Percentiles rank a stretch among this genome's conserved stretches.
Conservation (phyloP, 805 yeast genomes). For the Metschnikowia gelsemii region DNA sequence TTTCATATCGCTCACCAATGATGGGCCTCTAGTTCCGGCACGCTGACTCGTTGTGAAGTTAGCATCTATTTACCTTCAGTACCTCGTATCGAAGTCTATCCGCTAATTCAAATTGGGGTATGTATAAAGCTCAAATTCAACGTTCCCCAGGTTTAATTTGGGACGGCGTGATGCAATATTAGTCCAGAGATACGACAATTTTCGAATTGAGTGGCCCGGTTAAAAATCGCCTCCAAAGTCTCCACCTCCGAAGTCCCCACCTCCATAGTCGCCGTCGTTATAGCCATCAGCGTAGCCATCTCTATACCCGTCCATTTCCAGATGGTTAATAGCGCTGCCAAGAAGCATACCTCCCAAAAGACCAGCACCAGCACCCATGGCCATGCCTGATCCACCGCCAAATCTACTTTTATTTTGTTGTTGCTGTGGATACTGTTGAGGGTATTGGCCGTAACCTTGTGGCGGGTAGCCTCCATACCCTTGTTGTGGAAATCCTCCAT, state of each 20-base stretch:
- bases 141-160: too few relatives aligned
- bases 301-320: slow-evolving; percentile 30
- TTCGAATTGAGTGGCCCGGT: neutral
- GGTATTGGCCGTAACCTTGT: slow-evolving; percentile 22
- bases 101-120: too few relatives aligned
- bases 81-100: too few relatives aligned
- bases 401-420: slow-evolving; percentile 32
- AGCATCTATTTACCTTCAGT: too few relatives aligned
- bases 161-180: too few relatives aligned
- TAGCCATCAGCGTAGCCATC: slow-evolving; percentile 35
- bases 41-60: too few relatives aligned
- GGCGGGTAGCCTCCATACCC: slow-evolving; percentile 34
- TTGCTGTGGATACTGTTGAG: slow-evolving; percentile 12
- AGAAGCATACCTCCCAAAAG: slow-evolving; percentile 59
- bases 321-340: slow-evolving; percentile 41
- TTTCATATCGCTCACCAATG: too few relatives aligned
- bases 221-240: slow-evolving; percentile 12
- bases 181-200: neutral
- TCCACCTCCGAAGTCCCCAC: slow-evolving; percentile 13
- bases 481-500: slow-evolving; percentile 22
- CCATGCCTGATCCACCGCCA: slow-evolving; percentile 43
- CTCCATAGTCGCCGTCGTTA: slow-evolving; percentile 25
- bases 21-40: too few relatives aligned
- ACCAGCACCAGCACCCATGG: slow-evolving; percentile 52
- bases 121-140: too few relatives aligned